Base-by-base conservation (phyloP, 805 yeast species). In the Cyberlindnera saturnus region DNA sequence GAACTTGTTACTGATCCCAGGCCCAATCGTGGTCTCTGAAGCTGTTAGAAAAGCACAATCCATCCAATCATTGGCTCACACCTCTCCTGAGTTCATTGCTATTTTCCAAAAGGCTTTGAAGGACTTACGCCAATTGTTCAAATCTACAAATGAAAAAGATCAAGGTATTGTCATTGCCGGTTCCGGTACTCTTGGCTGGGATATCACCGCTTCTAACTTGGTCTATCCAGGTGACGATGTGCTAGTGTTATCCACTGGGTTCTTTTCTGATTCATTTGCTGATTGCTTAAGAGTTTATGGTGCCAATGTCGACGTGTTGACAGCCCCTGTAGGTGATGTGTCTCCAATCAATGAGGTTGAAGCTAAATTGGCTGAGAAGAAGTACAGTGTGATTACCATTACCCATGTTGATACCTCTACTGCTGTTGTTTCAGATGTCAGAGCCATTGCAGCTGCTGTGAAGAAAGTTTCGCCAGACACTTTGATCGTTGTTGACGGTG, bases 331-430 rank as follows among this genome's bases (percentile, higher is more conserved):
- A 43, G 98, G 97, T 44, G 83, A 74, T 45, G 73, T 73, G 31
- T 86, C 86, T 16, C 75, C 83, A 28, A 60, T 78, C 19, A 73
- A 64, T 3, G 62, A 68, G 39, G 67, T 90, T 36, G 83, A 80
- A 59, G 60, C 67, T 10, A 74, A 79, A 44, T 72, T 90, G 61
- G 59, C 64, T 45, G 43, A 63, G 8, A 70, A 72, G 41, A 64
- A 69, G 47, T 91, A 84, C 69, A 62, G 75, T 49, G 74, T 86
- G 41, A 73, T 91, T 54, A 87, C 96, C 38, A 75, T 90, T 56
- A 91, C 97, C 34, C 98, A 91, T 56, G 96, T 93, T 32, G 99
- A 93, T 64, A 93, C 98, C 36, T 88, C 96, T 2, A 88, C 97
- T 31, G 95, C 96, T n/a, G 96, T 91, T 34, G 76, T 89, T 34